Conservation (phyloP, 768 basidiomycete species). For the Russula olivacea region DNA sequence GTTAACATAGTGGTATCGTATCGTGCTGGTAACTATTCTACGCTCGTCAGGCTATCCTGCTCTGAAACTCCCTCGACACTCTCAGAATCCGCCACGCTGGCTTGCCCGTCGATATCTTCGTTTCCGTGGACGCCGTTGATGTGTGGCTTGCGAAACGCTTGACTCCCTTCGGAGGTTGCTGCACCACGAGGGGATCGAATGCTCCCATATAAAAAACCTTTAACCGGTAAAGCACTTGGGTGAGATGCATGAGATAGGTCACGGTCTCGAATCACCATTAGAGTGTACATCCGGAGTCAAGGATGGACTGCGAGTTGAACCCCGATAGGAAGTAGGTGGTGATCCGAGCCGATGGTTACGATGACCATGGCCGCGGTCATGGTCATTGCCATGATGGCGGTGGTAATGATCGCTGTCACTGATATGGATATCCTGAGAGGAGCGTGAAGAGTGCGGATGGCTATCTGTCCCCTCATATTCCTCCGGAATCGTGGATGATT, state of each 20-base stretch:
- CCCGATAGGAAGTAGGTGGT: neutral
- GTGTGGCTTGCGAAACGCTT: neutral
- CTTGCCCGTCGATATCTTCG: neutral
- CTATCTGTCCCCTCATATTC: slow-evolving; percentile 19
- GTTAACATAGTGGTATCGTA: neutral
- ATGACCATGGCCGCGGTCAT: slow-evolving; percentile 15
- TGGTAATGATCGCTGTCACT: slow-evolving; percentile 3
- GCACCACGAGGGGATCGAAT: slow-evolving; percentile 16
- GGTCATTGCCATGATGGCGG: slow-evolving; percentile 16
- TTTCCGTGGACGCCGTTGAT: neutral
- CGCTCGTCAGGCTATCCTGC: slow-evolving; percentile 24
- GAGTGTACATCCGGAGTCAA: slow-evolving; percentile 12
- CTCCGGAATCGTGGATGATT: slow-evolving; percentile 22
- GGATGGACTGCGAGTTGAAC: slow-evolving; percentile 5
- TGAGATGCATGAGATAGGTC: slow-evolving; percentile 16
- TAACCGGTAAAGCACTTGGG: slow-evolving; percentile 17
- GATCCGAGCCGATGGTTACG: slow-evolving; percentile 18
- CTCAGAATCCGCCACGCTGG: slow-evolving; percentile 16
- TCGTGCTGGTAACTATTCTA: slow-evolving; percentile 17
- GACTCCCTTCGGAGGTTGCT: neutral
- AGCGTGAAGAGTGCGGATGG: slow-evolving; percentile 17
- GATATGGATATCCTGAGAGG: slow-evolving; percentile 15
- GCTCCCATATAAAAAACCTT: slow-evolving; percentile 19
- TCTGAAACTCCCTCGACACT: slow-evolving; percentile 18
- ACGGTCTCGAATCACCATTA: slow-evolving; percentile 25